These are phyloP conservation scores for Intubia oerlemansii DNA, from an alignment of 2,329 filamentous ascomycete genomes.

Conservation along the genomic window DNA sequence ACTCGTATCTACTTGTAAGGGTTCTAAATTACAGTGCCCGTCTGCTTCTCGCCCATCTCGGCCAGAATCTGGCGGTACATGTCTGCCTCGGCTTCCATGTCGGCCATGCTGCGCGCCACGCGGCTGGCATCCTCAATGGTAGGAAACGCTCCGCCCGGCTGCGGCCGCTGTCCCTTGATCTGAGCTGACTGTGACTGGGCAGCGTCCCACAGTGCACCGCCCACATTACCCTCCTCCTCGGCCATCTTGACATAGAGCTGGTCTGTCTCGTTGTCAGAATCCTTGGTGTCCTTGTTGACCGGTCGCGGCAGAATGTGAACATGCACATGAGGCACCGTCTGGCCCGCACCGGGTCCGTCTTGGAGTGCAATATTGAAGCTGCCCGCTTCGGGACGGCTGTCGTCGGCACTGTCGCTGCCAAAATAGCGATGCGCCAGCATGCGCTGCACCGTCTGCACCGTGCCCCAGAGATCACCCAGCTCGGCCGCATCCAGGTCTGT, in stretches of 20 bases:
- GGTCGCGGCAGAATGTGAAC: slow-evolving; percentile 71
- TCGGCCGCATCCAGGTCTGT: slow-evolving; percentile 52
- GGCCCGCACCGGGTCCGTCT: slow-evolving; percentile 73
- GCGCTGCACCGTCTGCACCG: slow-evolving; percentile 61
- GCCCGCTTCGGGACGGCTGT: slow-evolving; percentile 15
- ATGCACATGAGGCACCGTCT: slow-evolving; percentile 87
- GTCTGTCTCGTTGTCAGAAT: slow-evolving; percentile 27
- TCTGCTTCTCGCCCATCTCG: too few species aligned
- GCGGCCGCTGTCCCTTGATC: slow-evolving; percentile 19
- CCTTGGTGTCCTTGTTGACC: slow-evolving; percentile 27
- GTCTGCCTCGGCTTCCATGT: slow-evolving; percentile 63
- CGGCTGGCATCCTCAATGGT: slow-evolving; percentile 51
- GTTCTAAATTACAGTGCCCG: too few species aligned
- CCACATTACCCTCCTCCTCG: slow-evolving; percentile 66
- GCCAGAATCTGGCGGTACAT: slow-evolving; percentile 33
- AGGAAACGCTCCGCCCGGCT: slow-evolving; percentile 37
- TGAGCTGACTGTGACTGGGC: too few species aligned
- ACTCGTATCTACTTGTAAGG: too few species aligned
- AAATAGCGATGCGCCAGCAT: slow-evolving; percentile 47
- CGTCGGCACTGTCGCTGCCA: slow-evolving; percentile 3
- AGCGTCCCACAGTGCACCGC: slow-evolving; percentile 41
- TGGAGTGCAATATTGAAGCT: slow-evolving; percentile 92
- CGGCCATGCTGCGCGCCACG: slow-evolving; percentile 42
- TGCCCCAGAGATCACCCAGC: slow-evolving; percentile 63
- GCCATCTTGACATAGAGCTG: slow-evolving; percentile 70